phyloP scores from a whole-genome alignment of 257 asterid genomes.

The Jacaranda mimosifolia region DNA sequence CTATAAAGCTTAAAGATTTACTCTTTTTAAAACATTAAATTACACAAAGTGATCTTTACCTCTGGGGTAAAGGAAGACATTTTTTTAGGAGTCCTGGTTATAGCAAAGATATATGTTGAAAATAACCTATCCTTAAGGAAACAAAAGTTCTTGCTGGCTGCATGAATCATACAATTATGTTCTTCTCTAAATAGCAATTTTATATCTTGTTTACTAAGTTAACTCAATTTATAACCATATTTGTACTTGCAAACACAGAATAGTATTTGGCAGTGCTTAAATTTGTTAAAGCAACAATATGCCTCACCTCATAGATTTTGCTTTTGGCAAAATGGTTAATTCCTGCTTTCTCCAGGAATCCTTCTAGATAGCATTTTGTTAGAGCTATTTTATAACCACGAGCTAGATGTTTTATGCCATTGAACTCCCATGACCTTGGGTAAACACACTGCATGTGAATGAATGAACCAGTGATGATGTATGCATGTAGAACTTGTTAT shows the following conservation, averaged over 20 bases:
- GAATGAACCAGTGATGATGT: slow-evolving; percentile 17
- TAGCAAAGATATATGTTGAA: background rate
- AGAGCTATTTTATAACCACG: background rate
- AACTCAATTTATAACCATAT: background rate
- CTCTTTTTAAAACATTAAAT: background rate
- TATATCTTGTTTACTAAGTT: background rate
- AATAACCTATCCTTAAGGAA: background rate
- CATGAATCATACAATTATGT: background rate
- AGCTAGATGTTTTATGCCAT: slow-evolving; percentile 25
- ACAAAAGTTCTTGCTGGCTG: slow-evolving; percentile 26
- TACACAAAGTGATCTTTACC: background rate
- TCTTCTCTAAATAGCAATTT: slow-evolving; percentile 2
- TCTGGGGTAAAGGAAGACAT: background rate
- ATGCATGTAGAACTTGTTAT: slow-evolving; percentile 8
- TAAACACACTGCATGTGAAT: background rate
- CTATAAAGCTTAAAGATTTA: background rate
- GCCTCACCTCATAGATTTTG: background rate
- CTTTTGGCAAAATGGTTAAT: background rate
- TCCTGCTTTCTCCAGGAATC: background rate
- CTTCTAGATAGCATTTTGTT: slow-evolving; percentile 14
- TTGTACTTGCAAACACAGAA: background rate
- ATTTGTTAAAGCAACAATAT: background rate
- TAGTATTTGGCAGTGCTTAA: background rate
- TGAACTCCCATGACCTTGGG: slow-evolving; percentile 15
- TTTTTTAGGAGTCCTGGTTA: background rate